A percentile compares a stretch with the other conserved stretches of the same genome.
These are phyloP conservation scores for Phytophthora sp. DNA, from an alignment of 352 stramenopile species.

Conservation along the genomic window DNA sequence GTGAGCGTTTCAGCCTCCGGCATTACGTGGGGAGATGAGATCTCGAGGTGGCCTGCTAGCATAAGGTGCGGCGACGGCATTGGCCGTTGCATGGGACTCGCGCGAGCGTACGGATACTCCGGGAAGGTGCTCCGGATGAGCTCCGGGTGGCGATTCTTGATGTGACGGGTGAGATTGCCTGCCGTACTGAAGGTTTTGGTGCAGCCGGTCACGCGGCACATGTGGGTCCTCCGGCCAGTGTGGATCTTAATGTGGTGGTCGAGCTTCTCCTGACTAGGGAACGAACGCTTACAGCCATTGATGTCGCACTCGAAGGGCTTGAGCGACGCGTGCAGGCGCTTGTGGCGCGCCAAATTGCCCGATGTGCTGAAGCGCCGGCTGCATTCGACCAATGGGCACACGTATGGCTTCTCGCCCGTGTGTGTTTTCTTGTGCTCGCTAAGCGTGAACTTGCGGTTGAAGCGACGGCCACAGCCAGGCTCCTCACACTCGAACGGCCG, in stretches of 20 bases:
- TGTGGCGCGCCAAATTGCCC: slow-evolving; percentile 61
- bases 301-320: slow-evolving; percentile 57
- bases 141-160: slow-evolving; percentile 54
- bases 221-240: slow-evolving; percentile 50
- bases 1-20: slow-evolving; percentile 2
- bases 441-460: slow-evolving; percentile 66
- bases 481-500: slow-evolving; percentile 54
- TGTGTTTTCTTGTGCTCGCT: slow-evolving; percentile 66
- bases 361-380: slow-evolving; percentile 63
- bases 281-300: slow-evolving; percentile 47
- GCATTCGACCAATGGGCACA: slow-evolving; percentile 51
- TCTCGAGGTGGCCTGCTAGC: not conserved
- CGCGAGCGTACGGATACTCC: slow-evolving; percentile 23
- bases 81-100: slow-evolving; percentile 13
- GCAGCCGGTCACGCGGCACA: slow-evolving; percentile 45
- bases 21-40: slow-evolving; percentile 10
- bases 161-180: slow-evolving; percentile 63
- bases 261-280: slow-evolving; percentile 51
- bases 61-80: slow-evolving; percentile 1
- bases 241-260: slow-evolving; percentile 64
- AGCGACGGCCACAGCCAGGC: slow-evolving; percentile 46
- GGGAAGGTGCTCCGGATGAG: slow-evolving; percentile 27
- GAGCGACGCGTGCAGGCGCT: slow-evolving; percentile 54
- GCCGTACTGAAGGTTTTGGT: slow-evolving; percentile 65
- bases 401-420: slow-evolving; percentile 61